Evolutionary conservation across 352 stramenopile genomes (phyloP), one percentile per base, ranked within the genome.

Genomic region (Phytophthora citricola): DNA sequence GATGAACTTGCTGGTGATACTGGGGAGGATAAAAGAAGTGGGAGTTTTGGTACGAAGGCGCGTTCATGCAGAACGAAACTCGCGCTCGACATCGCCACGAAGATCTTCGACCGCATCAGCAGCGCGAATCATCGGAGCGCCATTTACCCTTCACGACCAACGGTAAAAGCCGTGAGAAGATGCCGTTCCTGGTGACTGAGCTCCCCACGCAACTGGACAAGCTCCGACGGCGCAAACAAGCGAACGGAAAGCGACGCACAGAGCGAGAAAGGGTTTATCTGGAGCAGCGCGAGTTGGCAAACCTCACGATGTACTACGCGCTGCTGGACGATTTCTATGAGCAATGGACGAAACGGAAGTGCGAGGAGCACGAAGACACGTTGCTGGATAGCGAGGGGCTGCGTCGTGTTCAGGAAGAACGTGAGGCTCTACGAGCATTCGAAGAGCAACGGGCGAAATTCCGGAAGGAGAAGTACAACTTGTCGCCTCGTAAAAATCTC

Each of bases 31-130:
- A 74, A 14, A 32, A 44, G 10, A 61, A 73, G 4, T 88, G 79
- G 75, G 80, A 88, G 26, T 90, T 84, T 34, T 87, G 72, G 79
- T 92, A 92, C 54, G 84, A 92, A 88, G 84, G 81, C 10, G 79
- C 66, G n/a, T 91, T 91, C 50, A 61, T 87, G 22, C 67, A 88
- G 39, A 79, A 79, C 51, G 71, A 87, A 59, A 89, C 75, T 43
- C 79, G 79, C 22, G 73, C 78, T 15, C 69, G 80, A 17, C 81
- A 92, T 34, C 84, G 81, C 0, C 72, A 87, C 60, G 76, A 80
- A 7, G 76, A 89, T 39, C 54, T 91, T 10, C 64, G 84, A 14
- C 44, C 58, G 15, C 26, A 61, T 14, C 39, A 47, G 2, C 3
- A 56, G 55, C 27, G 58, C 39, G 15, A 66, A 12, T 66, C 79